Base-by-base conservation (phyloP, 1,284 basidiomycete species). In the Cryptococcus maquisensis region DNA sequence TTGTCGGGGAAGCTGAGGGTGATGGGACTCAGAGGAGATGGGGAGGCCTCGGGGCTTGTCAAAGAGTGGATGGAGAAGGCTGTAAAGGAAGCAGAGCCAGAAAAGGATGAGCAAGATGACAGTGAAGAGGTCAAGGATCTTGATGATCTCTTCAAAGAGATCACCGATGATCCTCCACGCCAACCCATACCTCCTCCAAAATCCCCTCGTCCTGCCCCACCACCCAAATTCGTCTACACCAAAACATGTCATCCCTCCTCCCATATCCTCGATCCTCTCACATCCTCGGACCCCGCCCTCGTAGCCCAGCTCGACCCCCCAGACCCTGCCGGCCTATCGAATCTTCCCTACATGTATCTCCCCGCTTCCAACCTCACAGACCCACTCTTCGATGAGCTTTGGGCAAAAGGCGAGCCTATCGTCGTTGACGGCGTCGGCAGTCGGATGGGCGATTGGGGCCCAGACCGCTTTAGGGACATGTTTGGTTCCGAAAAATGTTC, bases 381-480 rank as follows among this genome's bases (percentile, higher is more conserved):
- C 28, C 78, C 80, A 1, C 66, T 79, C 8, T 93, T 93, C 74
- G 82, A 83, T 50, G 68, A 76, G 8, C 73, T 91, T 3, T 94
- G 91, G 91, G 71, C 74, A 3, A 76, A 76, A 23, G 90, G 90
- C 20, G 79, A 85, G 38, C 88, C 91, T 0, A 71, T 95, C 13
- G 82, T 94, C 18, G 86, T 92, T 42, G 84, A 83, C 28, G 83
- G 81, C 28, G 73, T 89, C 5, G 39, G 39, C n/a, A 72, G 82
- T 47, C 64, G 78, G 23, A 82, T 83, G 61, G 85, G 91, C 73
- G 66, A 80, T 49, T 97, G 93, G 93, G 85, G 81, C 1, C 92
- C 94, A 0, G 82, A 86, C 47, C 86, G 85, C 65, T 92, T 97
- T 69, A 81, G 84, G 35, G 76, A 82, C 56, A 81, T 84, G 55